Evolutionary conservation across 495 filamentous ascomycete species (phyloP), one percentile per base, ranked within the genome.

Genomic region (Penicillium subrubescens): DNA sequence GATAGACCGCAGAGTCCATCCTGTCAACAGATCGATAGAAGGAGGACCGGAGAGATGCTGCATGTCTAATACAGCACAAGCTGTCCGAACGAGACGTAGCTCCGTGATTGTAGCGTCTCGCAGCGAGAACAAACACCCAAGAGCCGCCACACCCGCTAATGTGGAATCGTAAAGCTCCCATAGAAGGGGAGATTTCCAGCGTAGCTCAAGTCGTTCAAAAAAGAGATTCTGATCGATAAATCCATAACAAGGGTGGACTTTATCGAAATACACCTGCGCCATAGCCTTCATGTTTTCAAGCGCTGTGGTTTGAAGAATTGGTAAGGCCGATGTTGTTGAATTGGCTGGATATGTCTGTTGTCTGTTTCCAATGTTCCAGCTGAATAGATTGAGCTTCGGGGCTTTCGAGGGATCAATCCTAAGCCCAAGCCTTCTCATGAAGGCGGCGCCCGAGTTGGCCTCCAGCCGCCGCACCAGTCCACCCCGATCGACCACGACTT

Each of bases 401-500:
- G 83, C 83, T 58, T 79, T 79, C 3, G 75, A 0, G 8, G 31
- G 31, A 5, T 33, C 31, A 33, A 86, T 71, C 21, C 78, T 79
- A 50, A 84, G 74, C 0, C 80, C 83, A 27, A 87, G 64, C 46
- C 75, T 80, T 23, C 79, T 72, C 8, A 83, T 79, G 61, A 84
- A 85, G 0, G 83, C 83, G 1, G 84, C 79, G 0, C 81, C 82
- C 3, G 82, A 84, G 60, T 87, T 85, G 17, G 81, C 77, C 19
- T 81, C 76, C 8, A 84, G 72, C 8, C 75, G 65, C 61, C 69
- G 63, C 27, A 72, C 54, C 21, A 75, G 57, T 63, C 73, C 67
- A 25, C 72, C 60, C 6, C 74, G 69, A 59, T 79, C 71, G 8
- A 72, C 54, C 46, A 27, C 25, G 25, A 4, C 4, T 27, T 27